phyloP scores from a whole-genome alignment of 2,329 filamentous ascomycete genomes.

The Hortaea werneckii region DNA sequence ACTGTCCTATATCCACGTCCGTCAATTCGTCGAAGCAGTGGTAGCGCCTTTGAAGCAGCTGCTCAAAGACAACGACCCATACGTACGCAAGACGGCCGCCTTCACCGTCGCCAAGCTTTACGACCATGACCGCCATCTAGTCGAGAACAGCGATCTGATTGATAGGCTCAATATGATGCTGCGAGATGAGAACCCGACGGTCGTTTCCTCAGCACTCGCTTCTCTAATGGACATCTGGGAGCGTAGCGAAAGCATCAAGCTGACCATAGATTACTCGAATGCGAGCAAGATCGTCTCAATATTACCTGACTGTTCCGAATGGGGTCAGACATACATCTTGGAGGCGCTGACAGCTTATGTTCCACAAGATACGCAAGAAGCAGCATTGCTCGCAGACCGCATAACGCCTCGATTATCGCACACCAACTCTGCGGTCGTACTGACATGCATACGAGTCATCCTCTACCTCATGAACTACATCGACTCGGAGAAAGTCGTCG shows the following conservation, averaged over 20 bases:
- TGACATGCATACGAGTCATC: slow-evolving; percentile 92
- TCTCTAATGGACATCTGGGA: slow-evolving; percentile 97
- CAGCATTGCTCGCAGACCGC: slow-evolving; percentile 78
- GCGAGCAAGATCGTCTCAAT: slow-evolving; percentile 98
- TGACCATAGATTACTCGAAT: slow-evolving; percentile 95
- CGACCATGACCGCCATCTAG: slow-evolving; percentile 83
- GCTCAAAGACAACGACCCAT: slow-evolving; percentile 79
- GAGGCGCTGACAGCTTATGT: slow-evolving; percentile 98
- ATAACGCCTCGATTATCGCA: slow-evolving; percentile 94
- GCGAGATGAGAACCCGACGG: slow-evolving; percentile 92
- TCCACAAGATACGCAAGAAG: slow-evolving; percentile 81
- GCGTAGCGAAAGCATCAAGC: slow-evolving; percentile 89
- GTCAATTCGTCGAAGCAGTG: slow-evolving; percentile 87
- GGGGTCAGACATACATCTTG: slow-evolving; percentile 97
- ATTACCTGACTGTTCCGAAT: slow-evolving; percentile 92
- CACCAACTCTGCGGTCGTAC: slow-evolving; percentile 89
- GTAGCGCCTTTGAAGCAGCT: slow-evolving; percentile 74
- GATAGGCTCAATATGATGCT: slow-evolving; percentile 82
- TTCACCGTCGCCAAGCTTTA: slow-evolving; percentile 97
- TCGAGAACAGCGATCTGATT: slow-evolving; percentile 85
- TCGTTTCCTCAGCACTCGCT: slow-evolving; percentile 87
- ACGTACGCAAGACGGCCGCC: slow-evolving; percentile 93
- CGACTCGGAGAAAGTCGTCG: slow-evolving; percentile 77
- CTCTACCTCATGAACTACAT: slow-evolving; percentile 99
- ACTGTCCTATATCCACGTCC: slow-evolving; percentile 94